These are phyloP conservation scores for Lentinula detonsa DNA, from an alignment of 768 basidiomycete species.

Conservation along the genomic window DNA sequence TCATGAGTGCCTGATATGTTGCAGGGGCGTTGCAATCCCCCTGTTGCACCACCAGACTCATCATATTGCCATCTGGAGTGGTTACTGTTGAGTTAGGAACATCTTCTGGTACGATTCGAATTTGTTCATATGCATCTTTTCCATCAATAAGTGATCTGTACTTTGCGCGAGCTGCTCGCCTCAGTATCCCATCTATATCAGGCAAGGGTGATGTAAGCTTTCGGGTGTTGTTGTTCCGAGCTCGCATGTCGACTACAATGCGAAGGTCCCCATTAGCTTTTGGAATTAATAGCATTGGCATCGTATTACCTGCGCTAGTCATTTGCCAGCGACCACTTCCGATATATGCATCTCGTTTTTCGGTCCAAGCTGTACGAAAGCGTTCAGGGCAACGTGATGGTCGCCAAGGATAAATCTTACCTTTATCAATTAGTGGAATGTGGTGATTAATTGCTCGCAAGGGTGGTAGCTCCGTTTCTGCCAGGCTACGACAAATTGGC, in stretches of 20 bases:
- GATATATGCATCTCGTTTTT: slow-evolving; percentile 23
- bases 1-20: slow-evolving; percentile 30
- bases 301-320: slow-evolving; percentile 17
- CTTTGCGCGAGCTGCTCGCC: slow-evolving; percentile 20
- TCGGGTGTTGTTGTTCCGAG: slow-evolving; percentile 22
- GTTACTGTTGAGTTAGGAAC: slow-evolving; percentile 16
- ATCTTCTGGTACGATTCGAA: slow-evolving; percentile 19
- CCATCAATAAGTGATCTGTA: slow-evolving; percentile 29
- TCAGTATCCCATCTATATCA: slow-evolving; percentile 28
- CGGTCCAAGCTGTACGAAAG: slow-evolving; percentile 15
- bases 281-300: slow-evolving; percentile 25
- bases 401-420: slow-evolving; percentile 20
- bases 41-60: slow-evolving; percentile 21
- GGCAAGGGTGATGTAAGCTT: slow-evolving; percentile 21
- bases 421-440: slow-evolving; percentile 24
- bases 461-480: slow-evolving; percentile 28
- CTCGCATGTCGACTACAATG: slow-evolving; percentile 16
- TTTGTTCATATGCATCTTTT: slow-evolving; percentile 36
- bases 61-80: slow-evolving; percentile 24
- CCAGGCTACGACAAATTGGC: slow-evolving; percentile 18
- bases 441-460: slow-evolving; percentile 24
- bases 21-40: slow-evolving; percentile 23
- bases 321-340: slow-evolving; percentile 23
- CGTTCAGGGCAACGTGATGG: slow-evolving; percentile 26
- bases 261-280: slow-evolving; percentile 16